Conservation (phyloP, 2,329 filamentous ascomycete genomes). For the Chrysoporthe puriensis region DNA sequence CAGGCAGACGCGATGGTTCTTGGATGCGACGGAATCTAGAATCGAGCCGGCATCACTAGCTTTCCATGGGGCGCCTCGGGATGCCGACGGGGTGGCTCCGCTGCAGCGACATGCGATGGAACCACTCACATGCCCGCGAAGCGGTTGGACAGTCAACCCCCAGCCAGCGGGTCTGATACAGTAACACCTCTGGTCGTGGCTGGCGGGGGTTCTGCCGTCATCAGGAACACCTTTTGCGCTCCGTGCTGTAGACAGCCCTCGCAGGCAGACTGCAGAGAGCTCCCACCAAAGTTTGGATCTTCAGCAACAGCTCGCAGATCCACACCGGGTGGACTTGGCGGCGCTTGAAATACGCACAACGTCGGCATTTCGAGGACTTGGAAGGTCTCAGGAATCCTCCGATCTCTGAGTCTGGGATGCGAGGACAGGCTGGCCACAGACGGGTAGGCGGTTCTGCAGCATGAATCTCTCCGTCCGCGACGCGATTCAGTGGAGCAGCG, state of each 20-base stretch:
- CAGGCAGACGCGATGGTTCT: not conserved
- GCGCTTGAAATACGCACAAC: not conserved
- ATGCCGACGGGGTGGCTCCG: not conserved
- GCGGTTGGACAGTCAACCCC: not conserved
- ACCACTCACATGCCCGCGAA: not conserved
- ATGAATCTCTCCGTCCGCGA: not conserved
- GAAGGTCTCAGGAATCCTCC: not conserved
- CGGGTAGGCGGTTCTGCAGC: not conserved
- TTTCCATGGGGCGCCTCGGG: not conserved
- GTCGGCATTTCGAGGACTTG: not conserved
- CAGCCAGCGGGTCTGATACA: not conserved
- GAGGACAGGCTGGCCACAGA: not conserved
- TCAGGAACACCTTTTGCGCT: too few relatives aligned
- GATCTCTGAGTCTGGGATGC: not conserved
- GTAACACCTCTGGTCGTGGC: not conserved
- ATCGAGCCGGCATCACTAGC: not conserved
- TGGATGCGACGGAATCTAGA: not conserved
- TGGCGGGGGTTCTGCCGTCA: not conserved
- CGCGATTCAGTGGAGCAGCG: not conserved
- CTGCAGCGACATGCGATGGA: not conserved
- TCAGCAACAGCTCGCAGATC: not conserved
- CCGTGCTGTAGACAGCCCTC: not conserved
- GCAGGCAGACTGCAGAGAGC: not conserved
- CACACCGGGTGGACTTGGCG: not conserved
- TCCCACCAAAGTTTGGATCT: not conserved